Evolutionary conservation across 2,329 filamentous ascomycete genomes (phyloP).

Genomic region (Fusarium annulatum): DNA sequence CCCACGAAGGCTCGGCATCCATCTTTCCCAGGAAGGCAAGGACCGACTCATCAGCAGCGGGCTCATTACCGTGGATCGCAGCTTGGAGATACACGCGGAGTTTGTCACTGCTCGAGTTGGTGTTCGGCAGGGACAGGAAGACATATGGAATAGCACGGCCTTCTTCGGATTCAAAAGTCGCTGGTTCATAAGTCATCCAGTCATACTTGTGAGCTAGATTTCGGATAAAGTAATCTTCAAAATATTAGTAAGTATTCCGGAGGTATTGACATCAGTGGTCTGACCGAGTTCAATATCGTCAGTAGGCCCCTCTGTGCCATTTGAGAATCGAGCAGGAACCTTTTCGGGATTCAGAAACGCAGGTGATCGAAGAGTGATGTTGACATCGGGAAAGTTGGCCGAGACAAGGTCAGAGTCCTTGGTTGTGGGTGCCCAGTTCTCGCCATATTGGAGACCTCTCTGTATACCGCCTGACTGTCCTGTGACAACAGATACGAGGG

Average conservation of each 20-base stretch:
- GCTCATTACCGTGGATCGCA: slow-evolving; percentile 22
- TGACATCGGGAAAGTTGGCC: slow-evolving; percentile 10
- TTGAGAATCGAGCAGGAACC: background rate
- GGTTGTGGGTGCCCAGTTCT: slow-evolving; percentile 8
- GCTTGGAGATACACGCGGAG: slow-evolving; percentile 6
- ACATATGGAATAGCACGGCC: slow-evolving; percentile 13
- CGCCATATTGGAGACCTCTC: slow-evolving; percentile 18
- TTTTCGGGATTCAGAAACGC: background rate
- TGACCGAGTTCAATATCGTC: slow-evolving; percentile 5
- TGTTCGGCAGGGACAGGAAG: background rate
- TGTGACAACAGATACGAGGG: background rate
- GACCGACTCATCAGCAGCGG: slow-evolving; percentile 7
- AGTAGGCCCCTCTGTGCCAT: slow-evolving; percentile 8
- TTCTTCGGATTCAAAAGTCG: slow-evolving; percentile 11
- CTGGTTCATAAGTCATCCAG: slow-evolving; percentile 5
- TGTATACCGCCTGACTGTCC: slow-evolving; percentile 8
- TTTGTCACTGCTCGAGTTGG: background rate
- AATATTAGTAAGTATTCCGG: rapidly evolving
- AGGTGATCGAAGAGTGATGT: slow-evolving; percentile 16
- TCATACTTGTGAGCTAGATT: slow-evolving; percentile 3
- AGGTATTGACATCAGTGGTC: rapidly evolving
- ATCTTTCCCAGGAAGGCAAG: slow-evolving; percentile 13
- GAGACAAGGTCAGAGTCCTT: slow-evolving; percentile 13
- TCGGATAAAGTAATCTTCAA: slow-evolving; percentile 8
- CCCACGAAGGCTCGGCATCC: slow-evolving; percentile 17